These are phyloP conservation scores for Agastache rugosa DNA, from an alignment of 257 asterid species.

Conservation along the genomic window DNA sequence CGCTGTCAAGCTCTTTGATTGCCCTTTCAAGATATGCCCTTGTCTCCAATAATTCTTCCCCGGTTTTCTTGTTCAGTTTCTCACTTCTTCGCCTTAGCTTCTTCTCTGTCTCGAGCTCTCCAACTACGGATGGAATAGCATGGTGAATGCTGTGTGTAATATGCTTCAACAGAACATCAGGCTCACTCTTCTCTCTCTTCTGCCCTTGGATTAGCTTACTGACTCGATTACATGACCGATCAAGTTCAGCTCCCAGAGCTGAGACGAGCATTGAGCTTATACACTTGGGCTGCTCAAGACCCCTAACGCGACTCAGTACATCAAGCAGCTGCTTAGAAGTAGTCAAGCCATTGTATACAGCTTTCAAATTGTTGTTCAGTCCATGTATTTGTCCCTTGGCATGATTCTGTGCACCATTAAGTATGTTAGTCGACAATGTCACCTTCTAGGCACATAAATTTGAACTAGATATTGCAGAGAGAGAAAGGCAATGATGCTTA, in stretches of 20 bases:
- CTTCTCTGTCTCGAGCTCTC: constrained; percentile 78
- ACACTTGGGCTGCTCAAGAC: constrained; percentile 56
- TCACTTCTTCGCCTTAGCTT: constrained; percentile 81
- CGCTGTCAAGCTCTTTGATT: constrained; percentile 67
- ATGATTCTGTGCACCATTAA: constrained; percentile 45
- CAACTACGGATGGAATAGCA: constrained; percentile 57
- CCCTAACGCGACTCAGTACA: constrained; percentile 59
- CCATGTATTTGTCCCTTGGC: constrained; percentile 45
- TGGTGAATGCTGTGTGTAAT: constrained; percentile 58
- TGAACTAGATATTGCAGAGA: not conserved
- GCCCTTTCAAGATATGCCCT: constrained; percentile 58
- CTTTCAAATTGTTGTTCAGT: constrained; percentile 62
- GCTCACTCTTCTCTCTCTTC: constrained; percentile 44
- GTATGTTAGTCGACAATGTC: not conserved
- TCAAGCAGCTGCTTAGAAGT: constrained; percentile 75
- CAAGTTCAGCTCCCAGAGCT: constrained; percentile 75
- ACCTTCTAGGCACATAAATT: not conserved
- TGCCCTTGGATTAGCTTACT: constrained; percentile 65
- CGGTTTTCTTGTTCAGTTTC: constrained; percentile 81
- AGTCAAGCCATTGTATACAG: constrained; percentile 59
- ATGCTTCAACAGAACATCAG: constrained; percentile 55
- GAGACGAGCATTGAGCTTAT: constrained; percentile 65
- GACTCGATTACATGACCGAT: constrained; percentile 57
- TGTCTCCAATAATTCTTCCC: constrained; percentile 70
- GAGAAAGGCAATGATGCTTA: constrained; percentile 7